Base-by-base conservation (phyloP, 257 asterid genomes). In the Marsdenia floribunda region DNA sequence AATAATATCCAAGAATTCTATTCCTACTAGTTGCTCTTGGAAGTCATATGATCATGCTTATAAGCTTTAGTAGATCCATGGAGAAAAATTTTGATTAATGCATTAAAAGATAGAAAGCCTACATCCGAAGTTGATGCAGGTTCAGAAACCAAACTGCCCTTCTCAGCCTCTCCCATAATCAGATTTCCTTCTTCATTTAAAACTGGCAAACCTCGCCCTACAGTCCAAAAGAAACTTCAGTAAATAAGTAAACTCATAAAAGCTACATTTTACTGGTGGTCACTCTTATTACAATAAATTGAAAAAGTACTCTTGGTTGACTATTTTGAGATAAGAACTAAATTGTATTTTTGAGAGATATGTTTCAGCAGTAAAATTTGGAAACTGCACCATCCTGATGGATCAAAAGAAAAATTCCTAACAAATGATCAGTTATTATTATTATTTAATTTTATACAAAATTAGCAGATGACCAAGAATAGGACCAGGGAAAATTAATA, bases 101-200 rank as follows among this genome's bases (percentile, higher is more conserved):
- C 22, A 19, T 35, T 2, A 40, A 47, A 64, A 69, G 54, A 14
- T 21, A 1, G 14, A 47, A 76, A 54, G 70, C 61, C 64, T 84
- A 93, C 98, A 93, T 93, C 97, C 22, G 97, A 88, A 68, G 96
- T 84, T 55, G 97, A 84, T 53, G 92, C 40, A 61, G 88, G 76
- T 76, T 90, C 94, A 57, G 89, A 70, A n/a, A 77, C 80, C 84
- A 77, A 85, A 75, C 79, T 77, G 82, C 87, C 79, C 88, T 86
- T 91, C 67, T 83, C 93, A 78, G 91, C 75, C 63, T 88, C 97
- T 46, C 90, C 93, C 9, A 82, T 72, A 71, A 88, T 82, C 73
- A 90, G 84, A 90, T 83, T 88, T 58, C 98, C 97, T 75, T 95
- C 92, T 90, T 92, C 98, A 19, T 90, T 89, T 59, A 95, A 73